phyloP scores from a whole-genome alignment of 164 flowering plant species.

The Liquidambar formosana region DNA sequence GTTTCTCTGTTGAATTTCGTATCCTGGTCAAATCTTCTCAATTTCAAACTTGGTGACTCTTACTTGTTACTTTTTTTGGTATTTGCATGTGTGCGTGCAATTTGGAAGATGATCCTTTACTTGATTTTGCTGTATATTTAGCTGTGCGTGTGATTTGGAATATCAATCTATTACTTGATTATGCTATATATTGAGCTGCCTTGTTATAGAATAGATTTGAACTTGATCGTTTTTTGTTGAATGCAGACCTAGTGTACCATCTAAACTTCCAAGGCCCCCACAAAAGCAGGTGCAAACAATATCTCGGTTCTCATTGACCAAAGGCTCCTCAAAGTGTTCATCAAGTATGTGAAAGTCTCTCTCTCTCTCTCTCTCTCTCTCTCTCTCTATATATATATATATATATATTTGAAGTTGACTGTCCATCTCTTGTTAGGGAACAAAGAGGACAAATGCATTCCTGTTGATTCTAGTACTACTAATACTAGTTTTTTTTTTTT shows the following conservation, averaged over 20 bases:
- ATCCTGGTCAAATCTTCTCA: too few species aligned
- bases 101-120: too few species aligned
- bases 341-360: conserved; percentile 31
- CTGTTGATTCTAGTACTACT: too few species aligned
- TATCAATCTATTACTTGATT: too few species aligned
- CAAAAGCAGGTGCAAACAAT: conserved; percentile 26
- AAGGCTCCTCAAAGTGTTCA: conserved; percentile 31
- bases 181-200: neutral
- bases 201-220: neutral
- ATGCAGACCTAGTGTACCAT: conserved; percentile 33
- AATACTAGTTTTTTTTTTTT: too few species aligned
- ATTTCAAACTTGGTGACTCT: too few species aligned
- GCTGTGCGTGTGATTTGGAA: too few species aligned
- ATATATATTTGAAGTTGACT: neutral
- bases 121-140: too few species aligned
- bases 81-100: too few species aligned
- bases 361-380: neutral
- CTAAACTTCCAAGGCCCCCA: conserved; percentile 41
- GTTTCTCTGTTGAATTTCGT: too few species aligned
- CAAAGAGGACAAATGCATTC: too few species aligned
- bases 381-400: neutral
- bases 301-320: conserved; percentile 35
- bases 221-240: neutral
- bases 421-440: neutral
- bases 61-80: too few species aligned